A percentile compares a stretch with the other conserved stretches of the same genome.
Evolutionary conservation across 2,329 filamentous ascomycete genomes (phyloP).

Genomic region (Aspergillus arachidicola): DNA sequence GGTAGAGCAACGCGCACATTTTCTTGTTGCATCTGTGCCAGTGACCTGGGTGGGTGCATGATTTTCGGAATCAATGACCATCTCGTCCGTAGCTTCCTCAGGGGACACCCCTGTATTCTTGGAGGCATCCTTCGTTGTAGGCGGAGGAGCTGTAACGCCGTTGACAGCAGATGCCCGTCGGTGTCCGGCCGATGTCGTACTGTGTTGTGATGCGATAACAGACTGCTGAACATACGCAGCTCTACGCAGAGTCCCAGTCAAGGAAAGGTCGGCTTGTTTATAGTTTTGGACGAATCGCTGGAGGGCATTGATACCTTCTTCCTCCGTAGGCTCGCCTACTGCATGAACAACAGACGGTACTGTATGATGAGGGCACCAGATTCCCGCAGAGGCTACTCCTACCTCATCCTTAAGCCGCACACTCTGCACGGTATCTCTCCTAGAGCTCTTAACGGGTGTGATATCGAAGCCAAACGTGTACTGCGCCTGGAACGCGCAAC

Average conservation of each 20-base stretch:
- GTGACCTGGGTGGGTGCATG: conserved; percentile 22
- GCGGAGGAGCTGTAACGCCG: conserved; percentile 25
- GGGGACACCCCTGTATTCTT: conserved; percentile 22
- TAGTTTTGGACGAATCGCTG: conserved; percentile 86
- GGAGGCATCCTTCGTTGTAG: conserved; percentile 26
- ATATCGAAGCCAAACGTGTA: conserved; percentile 90
- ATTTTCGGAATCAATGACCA: conserved; percentile 34
- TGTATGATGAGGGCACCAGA: conserved; percentile 92
- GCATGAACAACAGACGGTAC: conserved; percentile 73
- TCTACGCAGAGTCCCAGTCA: conserved; percentile 92
- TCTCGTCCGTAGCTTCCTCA: conserved; percentile 30
- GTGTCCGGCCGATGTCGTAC: conserved; percentile 40
- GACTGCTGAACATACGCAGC: conserved; percentile 67
- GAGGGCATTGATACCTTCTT: conserved; percentile 74
- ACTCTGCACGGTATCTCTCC: conserved; percentile 76
- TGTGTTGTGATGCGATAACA: conserved; percentile 36
- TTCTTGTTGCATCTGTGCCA: conserved; percentile 28
- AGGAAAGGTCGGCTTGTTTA: conserved; percentile 88
- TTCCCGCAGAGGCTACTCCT: conserved; percentile 78
- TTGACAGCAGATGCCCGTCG: conserved; percentile 61
- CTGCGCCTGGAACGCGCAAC: conserved; percentile 82
- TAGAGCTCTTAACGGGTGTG: conserved; percentile 82
- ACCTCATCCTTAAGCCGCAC: conserved; percentile 79
- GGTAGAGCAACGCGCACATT: conserved; percentile 45
- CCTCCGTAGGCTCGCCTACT: conserved; percentile 74